Base-by-base conservation (phyloP, 106 monocot species). In the Allium fistulosum region DNA sequence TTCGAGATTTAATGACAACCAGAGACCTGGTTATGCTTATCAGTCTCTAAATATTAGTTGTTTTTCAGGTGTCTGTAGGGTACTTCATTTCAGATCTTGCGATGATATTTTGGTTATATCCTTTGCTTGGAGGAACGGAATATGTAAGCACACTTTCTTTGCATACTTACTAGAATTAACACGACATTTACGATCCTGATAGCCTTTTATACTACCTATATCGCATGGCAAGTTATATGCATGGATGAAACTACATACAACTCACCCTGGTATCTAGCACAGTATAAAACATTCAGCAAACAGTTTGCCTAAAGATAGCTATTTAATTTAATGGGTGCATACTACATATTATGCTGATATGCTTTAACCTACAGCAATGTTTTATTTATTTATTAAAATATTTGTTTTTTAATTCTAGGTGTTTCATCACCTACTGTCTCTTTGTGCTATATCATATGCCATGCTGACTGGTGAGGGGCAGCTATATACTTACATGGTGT, bases 71-170 rank as follows among this genome's bases (percentile, higher is more conserved):
- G 66, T 92, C 96, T 17, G 77, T 82, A 72, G 96, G 89, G 18
- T 97, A 97, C 77, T 97, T 97, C 76, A 81, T 90, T 51, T 68
- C 76, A 12, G 92, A 92, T 74, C 75, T 97, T 72, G 86, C 73
- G 15, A 82, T 92, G 80, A 92, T 97, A 71, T 74, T 87, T 75
- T 97, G 97, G 92, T 75, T 87, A 66, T 97, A 78, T 76, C 97
- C 97, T 79, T 80, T 82, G 9, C 92, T 97, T 66, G 92, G 96
- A 72, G 92, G 86, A 75, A 80, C 82, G 73, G 92, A 97, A 72
- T 97, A 88, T 84, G 96, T 92, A 81, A 80, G 92, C 75, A 60
- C 47, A 13, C 55, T 27, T 37, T 28, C 51, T 51, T 46, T 6
- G 7, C 4, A 51, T 0, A 13, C 52, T 53, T 22, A 22, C 22